Evolutionary conservation across 371 early-diverging fungal species (phyloP).

Genomic region (Apophysomyces sp.): DNA sequence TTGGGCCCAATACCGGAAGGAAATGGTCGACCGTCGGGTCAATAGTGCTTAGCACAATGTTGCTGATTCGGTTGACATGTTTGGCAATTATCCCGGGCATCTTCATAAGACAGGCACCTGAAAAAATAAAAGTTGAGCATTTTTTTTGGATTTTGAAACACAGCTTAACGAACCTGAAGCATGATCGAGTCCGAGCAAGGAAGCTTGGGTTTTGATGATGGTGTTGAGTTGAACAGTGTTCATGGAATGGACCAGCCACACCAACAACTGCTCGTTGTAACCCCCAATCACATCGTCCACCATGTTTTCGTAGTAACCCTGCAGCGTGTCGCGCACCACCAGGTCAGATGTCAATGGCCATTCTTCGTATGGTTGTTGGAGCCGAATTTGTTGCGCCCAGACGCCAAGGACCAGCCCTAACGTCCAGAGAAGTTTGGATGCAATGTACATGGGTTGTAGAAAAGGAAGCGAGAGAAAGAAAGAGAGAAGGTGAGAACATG

Average conservation of each 20-base stretch:
- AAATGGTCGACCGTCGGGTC: background rate
- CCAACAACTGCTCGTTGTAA: background rate
- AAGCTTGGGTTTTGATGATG: background rate
- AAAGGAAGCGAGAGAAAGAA: background rate
- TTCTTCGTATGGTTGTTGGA: background rate
- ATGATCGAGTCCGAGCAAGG: background rate
- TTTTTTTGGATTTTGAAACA: background rate
- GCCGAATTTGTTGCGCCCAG: background rate
- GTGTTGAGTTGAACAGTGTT: background rate
- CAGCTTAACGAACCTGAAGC: background rate
- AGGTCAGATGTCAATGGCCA: background rate
- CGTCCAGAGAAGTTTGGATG: background rate
- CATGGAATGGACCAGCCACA: background rate
- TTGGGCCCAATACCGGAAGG: background rate
- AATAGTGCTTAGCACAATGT: background rate
- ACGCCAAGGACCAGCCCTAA: constrained; percentile 1
- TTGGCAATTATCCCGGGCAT: background rate
- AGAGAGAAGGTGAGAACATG: background rate
- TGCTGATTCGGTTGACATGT: background rate
- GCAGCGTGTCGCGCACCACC: background rate
- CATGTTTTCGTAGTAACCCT: background rate
- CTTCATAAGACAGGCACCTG: background rate
- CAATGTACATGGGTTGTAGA: background rate
- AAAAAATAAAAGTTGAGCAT: background rate
- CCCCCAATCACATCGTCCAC: background rate